A percentile compares a stretch with the other conserved stretches of the same genome.
Evolutionary conservation across 768 basidiomycete species (phyloP).

Genomic region (Mrakia hoshinonis): DNA sequence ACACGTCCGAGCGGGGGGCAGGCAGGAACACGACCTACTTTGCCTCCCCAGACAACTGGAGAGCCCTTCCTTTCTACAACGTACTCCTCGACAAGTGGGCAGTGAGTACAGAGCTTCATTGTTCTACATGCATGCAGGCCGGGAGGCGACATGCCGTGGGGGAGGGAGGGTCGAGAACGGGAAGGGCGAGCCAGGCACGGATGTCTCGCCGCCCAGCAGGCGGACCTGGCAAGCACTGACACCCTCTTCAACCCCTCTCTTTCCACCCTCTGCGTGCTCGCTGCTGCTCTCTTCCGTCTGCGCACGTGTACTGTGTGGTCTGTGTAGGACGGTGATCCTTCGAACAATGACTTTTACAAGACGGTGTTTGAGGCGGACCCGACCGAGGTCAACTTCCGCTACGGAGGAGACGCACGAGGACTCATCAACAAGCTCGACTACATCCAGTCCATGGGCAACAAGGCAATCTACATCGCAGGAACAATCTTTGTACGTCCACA

Average conservation of each 20-base stretch:
- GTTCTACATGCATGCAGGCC: not conserved
- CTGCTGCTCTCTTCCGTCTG: not conserved
- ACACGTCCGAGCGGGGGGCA: constrained; percentile 50
- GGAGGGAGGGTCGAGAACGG: not conserved
- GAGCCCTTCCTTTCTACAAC: constrained; percentile 43
- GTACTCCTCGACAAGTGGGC: constrained; percentile 80
- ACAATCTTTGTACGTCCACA: constrained; percentile 69
- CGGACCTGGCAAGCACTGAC: not conserved
- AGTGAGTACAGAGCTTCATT: constrained; percentile 1
- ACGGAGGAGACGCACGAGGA: constrained; percentile 80
- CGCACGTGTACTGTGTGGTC: not conserved
- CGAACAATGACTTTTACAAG: constrained; percentile 81
- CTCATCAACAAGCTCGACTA: constrained; percentile 70
- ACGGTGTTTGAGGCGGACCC: constrained; percentile 74
- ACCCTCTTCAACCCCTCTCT: not conserved
- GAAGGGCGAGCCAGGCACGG: not conserved
- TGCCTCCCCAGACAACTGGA: constrained; percentile 76
- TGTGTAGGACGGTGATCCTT: constrained; percentile 66
- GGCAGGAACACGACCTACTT: constrained; percentile 57
- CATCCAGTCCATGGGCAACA: constrained; percentile 77
- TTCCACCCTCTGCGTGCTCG: not conserved
- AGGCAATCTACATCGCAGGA: constrained; percentile 79
- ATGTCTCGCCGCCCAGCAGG: not conserved
- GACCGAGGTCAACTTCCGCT: constrained; percentile 79
- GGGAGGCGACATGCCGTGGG: not conserved